phyloP scores from a whole-genome alignment of 2,329 filamentous ascomycete genomes.

The Graphium sp. region DNA sequence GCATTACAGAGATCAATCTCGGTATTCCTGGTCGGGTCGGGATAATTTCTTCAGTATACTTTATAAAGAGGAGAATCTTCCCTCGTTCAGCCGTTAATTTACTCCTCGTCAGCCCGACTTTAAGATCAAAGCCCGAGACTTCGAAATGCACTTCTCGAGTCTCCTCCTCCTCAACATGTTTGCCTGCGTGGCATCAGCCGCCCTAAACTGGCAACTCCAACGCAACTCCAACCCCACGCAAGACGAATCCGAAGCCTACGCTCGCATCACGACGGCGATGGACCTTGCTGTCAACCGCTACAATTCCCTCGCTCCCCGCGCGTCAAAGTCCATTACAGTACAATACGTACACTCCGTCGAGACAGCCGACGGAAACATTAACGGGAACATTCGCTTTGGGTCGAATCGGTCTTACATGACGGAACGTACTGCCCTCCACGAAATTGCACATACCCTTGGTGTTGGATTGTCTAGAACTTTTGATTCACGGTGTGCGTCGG shows the following conservation, averaged over 20 bases:
- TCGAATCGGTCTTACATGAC: slow-evolving; percentile 26
- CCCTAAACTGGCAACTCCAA: slow-evolving; percentile 19
- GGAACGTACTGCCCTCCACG: slow-evolving; percentile 28
- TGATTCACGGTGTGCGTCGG: slow-evolving; percentile 17
- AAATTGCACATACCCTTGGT: slow-evolving; percentile 28
- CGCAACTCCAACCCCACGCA: slow-evolving; percentile 19
- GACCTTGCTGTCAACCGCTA: slow-evolving; percentile 20
- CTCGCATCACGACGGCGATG: slow-evolving; percentile 24
- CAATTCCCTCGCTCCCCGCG: slow-evolving; percentile 12
- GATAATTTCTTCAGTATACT: no score
- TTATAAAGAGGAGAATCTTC: no score
- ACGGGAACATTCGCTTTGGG: slow-evolving; percentile 28
- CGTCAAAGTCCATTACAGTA: slow-evolving; percentile 20
- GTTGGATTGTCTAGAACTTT: slow-evolving; percentile 25
- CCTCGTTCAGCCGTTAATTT: no score
- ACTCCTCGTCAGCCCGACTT: neutral
- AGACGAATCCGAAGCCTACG: slow-evolving; percentile 25
- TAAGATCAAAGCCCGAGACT: slow-evolving; percentile 7
- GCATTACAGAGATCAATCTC: no score
- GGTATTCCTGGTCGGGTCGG: no score
- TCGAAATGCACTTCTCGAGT: slow-evolving; percentile 20
- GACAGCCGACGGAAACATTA: slow-evolving; percentile 27
- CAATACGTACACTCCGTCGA: slow-evolving; percentile 23
- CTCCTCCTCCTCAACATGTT: slow-evolving; percentile 12
- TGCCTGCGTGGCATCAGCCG: slow-evolving; percentile 15